Base-by-base conservation (phyloP, 306 rosid species). In the Castanopsis chinensis region DNA sequence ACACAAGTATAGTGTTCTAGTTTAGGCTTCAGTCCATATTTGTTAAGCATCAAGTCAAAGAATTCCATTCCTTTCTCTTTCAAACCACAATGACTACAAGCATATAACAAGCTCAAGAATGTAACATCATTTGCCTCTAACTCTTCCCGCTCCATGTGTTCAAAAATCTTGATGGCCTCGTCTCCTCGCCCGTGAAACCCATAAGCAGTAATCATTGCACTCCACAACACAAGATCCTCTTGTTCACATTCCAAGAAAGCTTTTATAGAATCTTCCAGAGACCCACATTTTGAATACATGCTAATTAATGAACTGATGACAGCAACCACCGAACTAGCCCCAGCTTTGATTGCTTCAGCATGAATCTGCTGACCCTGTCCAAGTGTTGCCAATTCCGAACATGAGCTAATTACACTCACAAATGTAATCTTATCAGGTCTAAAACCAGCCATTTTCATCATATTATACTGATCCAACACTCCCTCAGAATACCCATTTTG, bases 341-440 rank as follows among this genome's bases (percentile, higher is more conserved):
- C 97, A 17, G 90, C 83, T 85, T 95, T 95, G 71, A 91, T 85
- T 49, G 78, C 91, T 80, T 95, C 97, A 30, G 93, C 92, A 76
- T 92, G 99, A 78, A 92, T 85, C 84, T 95, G 97, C 89, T 83
- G 94, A 53, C 97, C 99, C 83, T 90, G 97, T 79, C 97, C 90
- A 17, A 95, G 88, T 6, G 92, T 92, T 30, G 94, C 90, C 75
- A 95, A 76, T 73, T 87, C 94, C 0, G 98, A 88, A 75, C 97
- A 92, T 2, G 92, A 88, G 76, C 94, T 92, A 10, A 92, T 80
- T 57, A 88, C 94, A 73, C 90, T 90, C 75, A 90, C 98, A 68
- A 87, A 90, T 25, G 98, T 92, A 76, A 95, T 85, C 83, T 69
- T 89, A 83, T 95, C 97, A 3, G 98, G 98, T 78, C 88, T 86